Conservation (phyloP, 495 filamentous ascomycete species). For the Penicillium parvum region DNA sequence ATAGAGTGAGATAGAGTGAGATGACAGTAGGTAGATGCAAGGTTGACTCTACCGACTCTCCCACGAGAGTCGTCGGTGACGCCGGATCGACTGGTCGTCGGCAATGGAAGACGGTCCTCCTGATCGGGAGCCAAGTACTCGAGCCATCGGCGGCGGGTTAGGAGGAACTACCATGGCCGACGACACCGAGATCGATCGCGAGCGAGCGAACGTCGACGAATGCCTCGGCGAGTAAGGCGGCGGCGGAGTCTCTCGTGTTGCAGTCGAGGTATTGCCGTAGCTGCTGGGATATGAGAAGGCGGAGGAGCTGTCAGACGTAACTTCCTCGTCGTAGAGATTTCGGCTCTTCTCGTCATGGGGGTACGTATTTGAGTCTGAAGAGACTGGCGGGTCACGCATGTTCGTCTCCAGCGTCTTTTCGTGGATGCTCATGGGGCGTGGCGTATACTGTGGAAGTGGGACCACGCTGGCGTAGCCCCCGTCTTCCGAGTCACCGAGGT, state of each 20-base stretch:
- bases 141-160: slow-evolving; percentile 24
- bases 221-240: slow-evolving; percentile 41
- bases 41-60: slow-evolving; percentile 23
- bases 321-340: slow-evolving; percentile 29
- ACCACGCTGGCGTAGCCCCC: slow-evolving; percentile 32
- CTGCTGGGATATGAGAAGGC: slow-evolving; percentile 44
- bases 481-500: slow-evolving; percentile 20
- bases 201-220: slow-evolving; percentile 26
- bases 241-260: slow-evolving; percentile 43
- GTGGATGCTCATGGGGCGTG: slow-evolving; percentile 36
- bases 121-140: slow-evolving; percentile 23
- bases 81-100: slow-evolving; percentile 24
- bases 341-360: slow-evolving; percentile 33
- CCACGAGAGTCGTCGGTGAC: slow-evolving; percentile 30
- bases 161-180: slow-evolving; percentile 25
- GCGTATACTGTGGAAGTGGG: slow-evolving; percentile 42
- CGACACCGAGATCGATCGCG: slow-evolving; percentile 35
- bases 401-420: slow-evolving; percentile 43
- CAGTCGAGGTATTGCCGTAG: slow-evolving; percentile 46
- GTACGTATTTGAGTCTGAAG: slow-evolving; percentile 16
- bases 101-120: slow-evolving; percentile 22
- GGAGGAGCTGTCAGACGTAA: slow-evolving; percentile 38
- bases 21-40: not conserved
- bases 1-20: not conserved
- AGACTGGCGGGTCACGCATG: slow-evolving; percentile 35